Conservation (phyloP, 2,329 filamentous ascomycete species). For the Cytospora paraplurivora region DNA sequence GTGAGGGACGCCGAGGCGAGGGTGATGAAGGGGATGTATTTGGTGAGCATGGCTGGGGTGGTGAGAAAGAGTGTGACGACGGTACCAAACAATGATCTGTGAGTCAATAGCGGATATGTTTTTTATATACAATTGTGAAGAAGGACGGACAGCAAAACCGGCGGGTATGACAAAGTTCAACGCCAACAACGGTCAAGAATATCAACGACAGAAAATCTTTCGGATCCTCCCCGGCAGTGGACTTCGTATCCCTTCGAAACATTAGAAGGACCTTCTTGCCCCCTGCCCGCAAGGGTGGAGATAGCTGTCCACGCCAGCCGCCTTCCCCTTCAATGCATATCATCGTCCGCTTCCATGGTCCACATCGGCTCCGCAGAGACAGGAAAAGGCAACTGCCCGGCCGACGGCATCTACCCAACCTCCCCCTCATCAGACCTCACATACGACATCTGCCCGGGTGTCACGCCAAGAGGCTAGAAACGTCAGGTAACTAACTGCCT, state of each 20-base stretch:
- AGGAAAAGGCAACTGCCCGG: constrained; percentile 14
- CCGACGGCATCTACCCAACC: neutral
- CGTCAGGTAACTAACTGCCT: too few species aligned
- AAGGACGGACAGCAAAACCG: constrained; percentile 14
- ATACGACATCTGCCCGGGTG: neutral
- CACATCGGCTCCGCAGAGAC: neutral
- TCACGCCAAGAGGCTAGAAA: too few species aligned
- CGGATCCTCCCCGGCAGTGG: neutral
- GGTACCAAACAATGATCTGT: neutral
- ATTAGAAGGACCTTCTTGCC: neutral
- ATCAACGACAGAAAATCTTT: neutral
- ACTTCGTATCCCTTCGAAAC: neutral
- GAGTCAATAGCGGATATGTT: too few species aligned
- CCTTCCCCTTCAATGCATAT: neutral
- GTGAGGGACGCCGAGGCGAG: constrained; percentile 25
- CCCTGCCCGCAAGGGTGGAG: neutral
- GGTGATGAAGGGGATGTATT: constrained; percentile 15
- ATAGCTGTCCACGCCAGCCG: constrained; percentile 3
- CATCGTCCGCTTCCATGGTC: neutral
- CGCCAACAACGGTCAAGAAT: neutral
- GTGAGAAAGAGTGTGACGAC: neutral
- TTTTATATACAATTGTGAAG: too few species aligned
- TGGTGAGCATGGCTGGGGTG: constrained; percentile 19
- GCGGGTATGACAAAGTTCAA: neutral
- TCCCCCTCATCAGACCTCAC: constrained; percentile 16